A percentile compares a stretch with the other conserved stretches of the same genome.
Evolutionary conservation across 345 rosid species (phyloP).

Genomic region (Durio zibethinus): DNA sequence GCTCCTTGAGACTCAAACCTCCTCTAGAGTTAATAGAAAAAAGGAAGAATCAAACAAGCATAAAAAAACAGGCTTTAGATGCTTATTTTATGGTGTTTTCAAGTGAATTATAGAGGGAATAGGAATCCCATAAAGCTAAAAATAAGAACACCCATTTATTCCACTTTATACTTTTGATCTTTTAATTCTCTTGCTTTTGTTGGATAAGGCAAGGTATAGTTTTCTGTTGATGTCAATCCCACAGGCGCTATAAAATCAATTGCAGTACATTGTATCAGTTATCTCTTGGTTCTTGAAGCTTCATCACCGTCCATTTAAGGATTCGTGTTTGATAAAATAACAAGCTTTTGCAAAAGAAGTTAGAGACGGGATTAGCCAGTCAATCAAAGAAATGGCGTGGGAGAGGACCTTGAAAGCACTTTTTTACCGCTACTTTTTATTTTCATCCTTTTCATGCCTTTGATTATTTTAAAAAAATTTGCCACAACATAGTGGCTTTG

Average conservation of each 20-base stretch:
- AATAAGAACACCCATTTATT: neutral
- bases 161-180: neutral
- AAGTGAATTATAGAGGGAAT: conserved; percentile 10
- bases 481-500: neutral
- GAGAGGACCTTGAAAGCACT: neutral
- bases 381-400: neutral
- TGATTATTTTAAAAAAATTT: conserved; percentile 8
- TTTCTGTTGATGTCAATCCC: neutral
- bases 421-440: neutral
- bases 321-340: too few relatives aligned
- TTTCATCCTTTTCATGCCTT: conserved; percentile 8
- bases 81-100: neutral
- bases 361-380: conserved; percentile 1
- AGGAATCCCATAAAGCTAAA: conserved; percentile 24
- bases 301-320: conserved; percentile 13
- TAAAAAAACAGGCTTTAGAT: neutral
- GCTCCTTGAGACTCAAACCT: neutral
- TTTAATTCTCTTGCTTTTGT: neutral
- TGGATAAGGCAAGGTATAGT: conserved; percentile 30
- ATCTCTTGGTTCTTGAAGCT: conserved; percentile 7
- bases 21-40: neutral
- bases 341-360: too few relatives aligned
- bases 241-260: neutral
- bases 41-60: neutral
- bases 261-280: neutral